These are phyloP conservation scores for Candida oleophila DNA, from an alignment of 805 yeast genomes.

Conservation along the genomic window DNA sequence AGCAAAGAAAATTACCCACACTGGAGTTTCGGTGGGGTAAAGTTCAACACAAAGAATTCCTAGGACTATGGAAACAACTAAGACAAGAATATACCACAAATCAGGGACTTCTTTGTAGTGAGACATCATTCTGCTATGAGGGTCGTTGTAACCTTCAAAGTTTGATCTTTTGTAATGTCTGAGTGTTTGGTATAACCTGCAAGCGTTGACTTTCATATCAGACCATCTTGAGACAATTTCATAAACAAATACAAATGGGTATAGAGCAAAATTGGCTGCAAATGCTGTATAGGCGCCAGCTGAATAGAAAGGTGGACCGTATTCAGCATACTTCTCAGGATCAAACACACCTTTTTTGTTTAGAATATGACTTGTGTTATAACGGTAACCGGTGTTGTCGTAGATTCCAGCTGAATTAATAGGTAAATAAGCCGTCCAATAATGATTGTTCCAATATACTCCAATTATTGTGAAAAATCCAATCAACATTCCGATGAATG, in stretches of 20 bases:
- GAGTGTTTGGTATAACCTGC: background rate
- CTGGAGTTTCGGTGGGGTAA: slow-evolving; percentile 30
- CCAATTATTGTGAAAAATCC: slow-evolving; percentile 5
- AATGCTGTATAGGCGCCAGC: slow-evolving; percentile 53
- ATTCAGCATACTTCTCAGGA: slow-evolving; percentile 36
- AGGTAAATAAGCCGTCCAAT: slow-evolving; percentile 13
- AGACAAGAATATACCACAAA: slow-evolving; percentile 25
- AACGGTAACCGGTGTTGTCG: background rate
- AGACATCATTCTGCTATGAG: slow-evolving; percentile 29
- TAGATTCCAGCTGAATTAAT: background rate
- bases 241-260: slow-evolving; percentile 23
- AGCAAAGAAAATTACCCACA: slow-evolving; percentile 33
- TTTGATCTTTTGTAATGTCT: slow-evolving; percentile 3
- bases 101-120: slow-evolving; percentile 37
- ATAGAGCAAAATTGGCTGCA: slow-evolving; percentile 39
- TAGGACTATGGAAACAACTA: slow-evolving; percentile 26
- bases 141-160: slow-evolving; percentile 27
- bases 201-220: background rate
- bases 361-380: background rate
- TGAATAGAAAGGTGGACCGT: slow-evolving; percentile 57
- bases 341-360: slow-evolving; percentile 26
- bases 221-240: slow-evolving; percentile 12
- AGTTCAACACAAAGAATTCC: slow-evolving; percentile 29
- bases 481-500: slow-evolving; percentile 2
- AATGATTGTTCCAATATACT: slow-evolving; percentile 8